Evolutionary conservation across 306 rosid species (phyloP).

Genomic region (Senna siamea): DNA sequence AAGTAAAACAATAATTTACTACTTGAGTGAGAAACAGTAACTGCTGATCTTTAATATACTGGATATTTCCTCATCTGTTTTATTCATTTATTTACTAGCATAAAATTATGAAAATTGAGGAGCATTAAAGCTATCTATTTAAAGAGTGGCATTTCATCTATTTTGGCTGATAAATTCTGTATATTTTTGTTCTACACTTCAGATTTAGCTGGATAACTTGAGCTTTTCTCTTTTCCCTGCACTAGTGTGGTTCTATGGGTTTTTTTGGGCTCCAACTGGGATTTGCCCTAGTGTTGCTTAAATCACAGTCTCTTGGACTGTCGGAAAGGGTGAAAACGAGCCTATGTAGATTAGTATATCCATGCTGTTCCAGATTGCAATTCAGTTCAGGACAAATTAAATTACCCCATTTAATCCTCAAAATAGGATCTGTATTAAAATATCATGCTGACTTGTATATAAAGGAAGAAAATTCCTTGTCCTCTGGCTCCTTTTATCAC

Average conservation of each 20-base stretch:
- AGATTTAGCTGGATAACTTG: background rate
- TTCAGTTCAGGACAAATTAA: background rate
- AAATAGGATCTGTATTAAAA: background rate
- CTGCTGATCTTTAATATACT: background rate
- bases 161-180: background rate
- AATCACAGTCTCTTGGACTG: conserved; percentile 23
- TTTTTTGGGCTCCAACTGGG: too few species aligned
- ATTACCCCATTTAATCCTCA: background rate
- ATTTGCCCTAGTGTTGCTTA: background rate
- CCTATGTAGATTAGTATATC: background rate
- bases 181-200: background rate
- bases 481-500: background rate
- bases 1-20: too few species aligned
- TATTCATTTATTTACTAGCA: background rate
- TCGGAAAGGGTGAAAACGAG: conserved; percentile 9
- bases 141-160: background rate
- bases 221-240: background rate
- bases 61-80: conserved; percentile 1
- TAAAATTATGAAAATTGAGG: background rate
- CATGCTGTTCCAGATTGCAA: background rate
- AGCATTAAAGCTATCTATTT: background rate
- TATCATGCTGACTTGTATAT: conserved; percentile 4
- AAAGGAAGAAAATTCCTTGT: background rate
- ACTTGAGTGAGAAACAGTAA: conserved; percentile 5
- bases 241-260: too few species aligned